phyloP scores from a whole-genome alignment of 2,329 filamentous ascomycete genomes.

The Magnaporthales sp. region DNA sequence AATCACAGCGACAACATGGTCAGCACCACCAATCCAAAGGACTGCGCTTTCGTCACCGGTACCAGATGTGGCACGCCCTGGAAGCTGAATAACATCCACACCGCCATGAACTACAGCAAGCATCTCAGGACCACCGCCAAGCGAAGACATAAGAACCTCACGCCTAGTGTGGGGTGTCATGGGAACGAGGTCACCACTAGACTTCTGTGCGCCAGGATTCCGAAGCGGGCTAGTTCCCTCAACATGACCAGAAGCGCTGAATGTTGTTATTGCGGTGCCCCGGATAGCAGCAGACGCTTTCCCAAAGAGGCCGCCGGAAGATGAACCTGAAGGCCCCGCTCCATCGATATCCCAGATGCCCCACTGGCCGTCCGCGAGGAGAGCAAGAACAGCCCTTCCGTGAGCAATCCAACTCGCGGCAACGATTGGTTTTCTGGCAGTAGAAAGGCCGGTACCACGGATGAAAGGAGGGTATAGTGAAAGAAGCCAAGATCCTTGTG shows the following conservation, averaged over 20 bases:
- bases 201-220: conserved; percentile 28
- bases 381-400: conserved; percentile 48
- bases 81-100: conserved; percentile 38
- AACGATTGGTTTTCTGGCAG: conserved; percentile 47
- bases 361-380: conserved; percentile 58
- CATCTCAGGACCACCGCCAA: conserved; percentile 37
- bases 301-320: conserved; percentile 30
- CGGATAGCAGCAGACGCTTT: conserved; percentile 42
- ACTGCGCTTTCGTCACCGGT: conserved; percentile 44
- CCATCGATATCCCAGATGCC: conserved; percentile 60
- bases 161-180: conserved; percentile 56
- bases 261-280: conserved; percentile 49
- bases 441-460: conserved; percentile 32
- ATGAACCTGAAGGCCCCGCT: conserved; percentile 31
- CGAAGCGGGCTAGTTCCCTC: conserved; percentile 50
- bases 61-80: conserved; percentile 28
- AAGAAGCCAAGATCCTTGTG: conserved; percentile 55
- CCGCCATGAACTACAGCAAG: conserved; percentile 43
- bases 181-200: conserved; percentile 46
- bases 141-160: conserved; percentile 37
- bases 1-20: conserved; percentile 46
- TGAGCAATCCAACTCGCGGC: conserved; percentile 54
- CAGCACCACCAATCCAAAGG: conserved; percentile 47
- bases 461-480: conserved; percentile 52
- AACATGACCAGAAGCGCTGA: conserved; percentile 49